phyloP scores from a whole-genome alignment of 2,329 filamentous ascomycete genomes.

The Aspergillus terreus region DNA sequence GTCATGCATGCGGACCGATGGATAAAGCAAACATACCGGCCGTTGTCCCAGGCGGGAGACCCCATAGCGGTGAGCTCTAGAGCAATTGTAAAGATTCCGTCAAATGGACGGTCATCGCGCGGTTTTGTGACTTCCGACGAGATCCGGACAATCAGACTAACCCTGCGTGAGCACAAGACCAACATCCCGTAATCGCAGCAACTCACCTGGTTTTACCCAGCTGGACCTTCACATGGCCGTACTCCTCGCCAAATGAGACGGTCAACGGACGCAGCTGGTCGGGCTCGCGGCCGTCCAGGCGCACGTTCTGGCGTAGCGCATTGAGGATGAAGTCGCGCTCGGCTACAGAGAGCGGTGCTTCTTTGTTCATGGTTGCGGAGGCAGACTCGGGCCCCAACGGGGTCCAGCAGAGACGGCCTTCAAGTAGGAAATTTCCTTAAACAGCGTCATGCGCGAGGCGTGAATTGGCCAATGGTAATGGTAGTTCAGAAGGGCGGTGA shows the following conservation, averaged over 20 bases:
- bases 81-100: conserved; percentile 89
- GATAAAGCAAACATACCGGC: conserved; percentile 51
- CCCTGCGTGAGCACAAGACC: too few relatives aligned
- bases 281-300: conserved; percentile 77
- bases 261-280: conserved; percentile 76
- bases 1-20: not conserved
- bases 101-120: conserved; percentile 83
- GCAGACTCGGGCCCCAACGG: conserved; percentile 21
- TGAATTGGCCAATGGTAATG: conserved; percentile 11
- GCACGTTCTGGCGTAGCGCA: conserved; percentile 74
- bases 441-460: conserved; percentile 17
- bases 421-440: conserved; percentile 16
- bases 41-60: conserved; percentile 83
- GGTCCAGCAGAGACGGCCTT: conserved; percentile 14
- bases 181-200: not conserved
- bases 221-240: conserved; percentile 81
- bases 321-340: conserved; percentile 83
- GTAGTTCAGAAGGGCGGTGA: conserved; percentile 6
- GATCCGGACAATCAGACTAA: conserved; percentile 63
- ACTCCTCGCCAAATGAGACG: conserved; percentile 82
- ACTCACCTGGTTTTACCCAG: conserved; percentile 83
- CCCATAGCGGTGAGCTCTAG: conserved; percentile 91
- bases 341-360: conserved; percentile 84
- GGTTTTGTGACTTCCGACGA: conserved; percentile 86
- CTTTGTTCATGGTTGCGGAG: conserved; percentile 70